These are phyloP conservation scores for Verbena officinalis DNA, from an alignment of 257 asterid species.

Conservation along the genomic window DNA sequence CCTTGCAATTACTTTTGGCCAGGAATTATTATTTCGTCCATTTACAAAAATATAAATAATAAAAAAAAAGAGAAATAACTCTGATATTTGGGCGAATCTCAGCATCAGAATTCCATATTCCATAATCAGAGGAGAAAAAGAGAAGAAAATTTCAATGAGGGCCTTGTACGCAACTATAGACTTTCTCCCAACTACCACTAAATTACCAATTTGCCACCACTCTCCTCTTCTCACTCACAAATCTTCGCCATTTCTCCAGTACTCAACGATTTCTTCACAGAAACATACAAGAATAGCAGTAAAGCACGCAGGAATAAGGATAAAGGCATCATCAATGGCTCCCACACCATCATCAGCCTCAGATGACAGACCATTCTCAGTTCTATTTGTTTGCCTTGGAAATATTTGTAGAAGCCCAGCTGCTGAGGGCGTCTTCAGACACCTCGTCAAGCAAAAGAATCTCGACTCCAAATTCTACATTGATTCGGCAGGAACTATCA, in stretches of 20 bases:
- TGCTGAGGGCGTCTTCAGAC: conserved; percentile 87
- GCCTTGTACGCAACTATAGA: conserved; percentile 29
- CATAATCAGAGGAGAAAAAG: neutral
- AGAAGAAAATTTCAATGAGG: conserved; percentile 40
- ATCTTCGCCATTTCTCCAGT: conserved; percentile 35
- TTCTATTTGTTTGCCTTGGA: conserved; percentile 91
- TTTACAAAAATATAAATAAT: neutral
- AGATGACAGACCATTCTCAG: conserved; percentile 55
- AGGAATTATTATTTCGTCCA: neutral
- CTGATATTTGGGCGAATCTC: neutral
- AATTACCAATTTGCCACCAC: conserved; percentile 34
- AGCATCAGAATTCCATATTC: conserved; percentile 14
- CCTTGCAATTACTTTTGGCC: neutral
- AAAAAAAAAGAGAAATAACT: neutral
- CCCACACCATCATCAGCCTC: conserved; percentile 47
- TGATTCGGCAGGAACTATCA: conserved; percentile 96
- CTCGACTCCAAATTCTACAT: conserved; percentile 66
- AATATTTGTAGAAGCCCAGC: conserved; percentile 99
- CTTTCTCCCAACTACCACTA: conserved; percentile 13
- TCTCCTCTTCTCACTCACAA: conserved; percentile 23
- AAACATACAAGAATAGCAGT: conserved; percentile 20
- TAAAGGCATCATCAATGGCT: conserved; percentile 58
- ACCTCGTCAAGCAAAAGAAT: conserved; percentile 60
- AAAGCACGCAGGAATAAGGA: conserved; percentile 15
- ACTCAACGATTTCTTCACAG: neutral